These are phyloP conservation scores for Astrothelium subdiscretum DNA, from an alignment of 495 filamentous ascomycete genomes.

Conservation along the genomic window DNA sequence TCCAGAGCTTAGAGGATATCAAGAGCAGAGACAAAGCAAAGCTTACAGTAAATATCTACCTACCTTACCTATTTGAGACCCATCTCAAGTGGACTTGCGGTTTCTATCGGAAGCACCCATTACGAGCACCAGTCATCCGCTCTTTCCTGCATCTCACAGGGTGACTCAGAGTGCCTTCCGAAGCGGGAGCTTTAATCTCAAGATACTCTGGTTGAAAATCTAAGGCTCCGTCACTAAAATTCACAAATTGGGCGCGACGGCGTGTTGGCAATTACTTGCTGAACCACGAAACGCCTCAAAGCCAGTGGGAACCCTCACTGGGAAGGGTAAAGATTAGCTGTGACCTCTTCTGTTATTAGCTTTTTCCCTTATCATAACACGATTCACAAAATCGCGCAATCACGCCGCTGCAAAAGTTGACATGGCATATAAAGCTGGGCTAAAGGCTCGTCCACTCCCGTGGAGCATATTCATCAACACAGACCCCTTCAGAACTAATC, in stretches of 20 bases:
- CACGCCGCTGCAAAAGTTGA: too few relatives aligned
- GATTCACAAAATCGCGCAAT: too few relatives aligned
- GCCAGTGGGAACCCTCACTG: too few relatives aligned
- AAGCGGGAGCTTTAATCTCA: not conserved
- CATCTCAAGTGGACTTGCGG: not conserved
- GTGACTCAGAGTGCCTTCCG: not conserved
- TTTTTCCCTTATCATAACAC: too few relatives aligned
- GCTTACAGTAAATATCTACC: not conserved
- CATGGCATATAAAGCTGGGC: not conserved
- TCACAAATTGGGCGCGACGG: not conserved
- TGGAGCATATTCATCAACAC: not conserved
- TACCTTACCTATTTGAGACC: too few relatives aligned
- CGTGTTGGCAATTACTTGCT: too few relatives aligned
- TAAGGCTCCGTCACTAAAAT: not conserved
- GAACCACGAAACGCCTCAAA: too few relatives aligned
- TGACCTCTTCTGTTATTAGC: too few relatives aligned
- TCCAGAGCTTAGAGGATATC: too few relatives aligned
- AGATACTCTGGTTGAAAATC: not conserved
- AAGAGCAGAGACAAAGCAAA: too few relatives aligned
- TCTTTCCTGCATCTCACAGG: not conserved
- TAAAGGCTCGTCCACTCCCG: not conserved
- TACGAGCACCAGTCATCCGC: not conserved
- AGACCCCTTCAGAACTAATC: not conserved
- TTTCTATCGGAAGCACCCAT: not conserved
- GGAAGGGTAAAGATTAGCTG: too few relatives aligned